A percentile compares a stretch with the other conserved stretches of the same genome.
Evolutionary conservation across 192 early-diverging fungal species (phyloP).

Genomic region (Coemansia sp.): DNA sequence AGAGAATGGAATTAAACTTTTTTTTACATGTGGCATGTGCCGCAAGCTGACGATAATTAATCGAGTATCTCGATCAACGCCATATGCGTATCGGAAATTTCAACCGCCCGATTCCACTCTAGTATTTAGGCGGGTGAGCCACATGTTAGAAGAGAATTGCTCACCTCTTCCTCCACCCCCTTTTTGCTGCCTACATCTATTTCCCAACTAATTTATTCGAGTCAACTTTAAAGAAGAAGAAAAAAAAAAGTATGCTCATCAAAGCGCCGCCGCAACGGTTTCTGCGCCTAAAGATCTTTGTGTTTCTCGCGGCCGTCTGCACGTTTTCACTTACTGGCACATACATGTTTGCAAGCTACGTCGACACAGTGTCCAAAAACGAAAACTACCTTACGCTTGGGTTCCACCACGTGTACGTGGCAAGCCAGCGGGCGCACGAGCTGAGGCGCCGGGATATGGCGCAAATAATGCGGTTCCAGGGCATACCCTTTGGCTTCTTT

Average conservation of each 20-base stretch:
- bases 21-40: no score
- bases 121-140: no score
- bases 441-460: constrained; percentile 20
- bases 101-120: no score
- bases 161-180: not conserved
- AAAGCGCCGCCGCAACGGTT: constrained; percentile 15
- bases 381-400: constrained; percentile 29
- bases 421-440: constrained; percentile 13
- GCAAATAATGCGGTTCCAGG: constrained; percentile 24
- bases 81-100: no score
- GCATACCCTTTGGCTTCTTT: constrained; percentile 30
- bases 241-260: constrained; percentile 9
- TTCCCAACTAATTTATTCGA: not conserved
- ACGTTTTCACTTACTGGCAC: constrained; percentile 8
- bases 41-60: no score
- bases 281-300: constrained; percentile 15
- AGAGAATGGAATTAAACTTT: not conserved
- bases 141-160: no score
- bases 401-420: constrained; percentile 30
- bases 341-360: constrained; percentile 45
- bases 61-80: no score
- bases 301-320: constrained; percentile 15
- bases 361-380: constrained; percentile 10
- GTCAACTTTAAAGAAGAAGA: not conserved
- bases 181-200: not conserved